Evolutionary conservation across 2,329 filamentous ascomycete genomes (phyloP), one percentile per base, ranked within the genome.

Genomic region (Alternaria angustiovoidea): DNA sequence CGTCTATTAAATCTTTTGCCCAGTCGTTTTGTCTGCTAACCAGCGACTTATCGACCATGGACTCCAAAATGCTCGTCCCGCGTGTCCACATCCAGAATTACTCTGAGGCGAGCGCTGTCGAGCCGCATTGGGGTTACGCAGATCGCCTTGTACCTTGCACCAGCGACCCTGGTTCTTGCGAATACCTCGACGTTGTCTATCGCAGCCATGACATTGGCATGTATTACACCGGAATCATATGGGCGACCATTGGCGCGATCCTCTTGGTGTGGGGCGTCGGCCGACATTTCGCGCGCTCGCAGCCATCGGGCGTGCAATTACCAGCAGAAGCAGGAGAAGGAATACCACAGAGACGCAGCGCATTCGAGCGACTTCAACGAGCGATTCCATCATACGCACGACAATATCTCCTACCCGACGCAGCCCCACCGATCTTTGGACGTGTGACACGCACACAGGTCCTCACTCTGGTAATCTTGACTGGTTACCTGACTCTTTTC

Each of bases 381-480:
- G 77, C 85, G 3, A 57, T 83, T 18, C 71, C 78, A 14, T 77
- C 85, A 0, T 72, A 78, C 4, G 70, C 76, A 14, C 81, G 87
- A 18, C 81, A 79, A 30, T 83, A 85, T 67, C 80, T 93, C 3
- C 84, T 93, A 2, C 87, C 87, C 0, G 89, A 91, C 66, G 82
- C 84, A 3, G 76, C 84, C 3, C 79, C 83, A 18, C 68, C 76
- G 20, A 68, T 92, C 53, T 92, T 93, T 65, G 89, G 90, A 28
- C 83, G 87, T 61, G 88, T 88, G 2, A 91, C 89, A 1, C 84
- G 90, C 20, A 81, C 92, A 7, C 91, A 93, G 71, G 83, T 93
- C 4, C 68, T 87, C 22, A 81, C 91, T 28, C 80, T 93, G 2
- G 74, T 83, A 1, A 76, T 87, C 9, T 75, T 93, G 1, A 73